Evolutionary conservation across 352 stramenopile species (phyloP), one percentile per base, ranked within the genome.

Genomic region (Phytophthora sp.): DNA sequence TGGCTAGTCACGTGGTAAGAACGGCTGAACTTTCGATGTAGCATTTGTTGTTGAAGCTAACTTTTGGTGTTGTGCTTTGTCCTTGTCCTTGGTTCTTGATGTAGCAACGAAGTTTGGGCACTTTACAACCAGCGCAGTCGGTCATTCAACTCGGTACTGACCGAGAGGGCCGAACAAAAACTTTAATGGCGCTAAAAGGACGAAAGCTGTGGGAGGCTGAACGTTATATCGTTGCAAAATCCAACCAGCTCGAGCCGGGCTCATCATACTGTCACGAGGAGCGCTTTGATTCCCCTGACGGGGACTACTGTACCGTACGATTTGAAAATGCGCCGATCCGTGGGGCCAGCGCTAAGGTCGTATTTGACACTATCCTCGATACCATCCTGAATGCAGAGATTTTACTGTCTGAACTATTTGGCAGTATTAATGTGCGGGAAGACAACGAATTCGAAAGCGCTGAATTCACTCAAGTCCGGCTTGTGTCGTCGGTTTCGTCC

Each of bases 331-430:
- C 72, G 9, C 79, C 74, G 31, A 52, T 86, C 7, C 38, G 42
- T 7, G 66, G 59, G 13, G 32, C 54, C 4, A 48, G 54, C 6
- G 62, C 71, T 11, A 50, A 62, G 13, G 54, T 67, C 8, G 61
- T 85, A 13, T 82, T 80, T 39, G 59, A 74, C 4, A 69, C 74
- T 1, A 63, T 82, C 2, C 51, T 61, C 28, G 68, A 64, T n/a
- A 69, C 70, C 20, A 62, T 76, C 4, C 34, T 52, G 17, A 85
- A 86, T 48, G 34, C 76, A 17, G 79, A 88, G 55, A 84, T 86
- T 26, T 72, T 69, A 30, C 74, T 86, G 42, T 79, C 79, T 0
- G 79, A 86, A n/a, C n/a, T n/a, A n/a, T 70, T 76, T 2, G 71
- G 65, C 32, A 54, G 74, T 37, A 67, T 86, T 42, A 74, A 67